Percentiles rank a stretch among this genome's conserved stretches.
phyloP scores from a whole-genome alignment of 257 asterid species.

The Euphrasia confusa region DNA sequence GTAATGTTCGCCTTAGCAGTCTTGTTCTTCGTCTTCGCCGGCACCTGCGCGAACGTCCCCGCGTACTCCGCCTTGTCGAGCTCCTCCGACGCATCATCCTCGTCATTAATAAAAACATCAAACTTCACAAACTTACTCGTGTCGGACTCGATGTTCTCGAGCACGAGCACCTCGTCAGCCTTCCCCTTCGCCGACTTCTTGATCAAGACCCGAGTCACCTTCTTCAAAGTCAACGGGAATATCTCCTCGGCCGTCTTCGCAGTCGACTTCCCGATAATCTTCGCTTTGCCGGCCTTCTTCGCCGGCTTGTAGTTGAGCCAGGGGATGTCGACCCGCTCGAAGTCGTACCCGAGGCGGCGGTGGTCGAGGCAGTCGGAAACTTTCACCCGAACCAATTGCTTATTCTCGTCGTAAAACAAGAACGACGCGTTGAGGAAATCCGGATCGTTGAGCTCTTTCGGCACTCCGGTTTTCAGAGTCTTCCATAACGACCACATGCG shows the following conservation, averaged over 20 bases:
- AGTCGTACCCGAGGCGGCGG: constrained; percentile 37
- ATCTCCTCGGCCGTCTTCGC: constrained; percentile 16
- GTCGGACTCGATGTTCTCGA: constrained; percentile 29
- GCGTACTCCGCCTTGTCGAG: constrained; percentile 46
- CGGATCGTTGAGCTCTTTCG: constrained; percentile 28
- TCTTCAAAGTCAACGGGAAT: constrained; percentile 37
- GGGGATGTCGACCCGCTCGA: constrained; percentile 30
- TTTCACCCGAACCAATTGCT: constrained; percentile 37
- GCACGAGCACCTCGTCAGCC: constrained; percentile 35
- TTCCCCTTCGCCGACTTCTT: constrained; percentile 32
- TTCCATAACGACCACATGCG: constrained; percentile 66
- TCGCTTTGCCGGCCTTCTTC: constrained; percentile 20
- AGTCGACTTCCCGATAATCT: constrained; percentile 14
- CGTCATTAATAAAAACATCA: constrained; percentile 52
- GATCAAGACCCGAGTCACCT: constrained; percentile 26
- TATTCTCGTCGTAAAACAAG: constrained; percentile 49
- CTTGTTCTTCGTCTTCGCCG: constrained; percentile 34
- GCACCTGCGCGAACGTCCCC: constrained; percentile 48
- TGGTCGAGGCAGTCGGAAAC: constrained; percentile 31
- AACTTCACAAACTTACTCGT: constrained; percentile 32
- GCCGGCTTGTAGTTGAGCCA: constrained; percentile 43
- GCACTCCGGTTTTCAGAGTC: constrained; percentile 22
- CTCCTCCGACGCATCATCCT: constrained; percentile 32
- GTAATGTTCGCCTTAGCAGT: constrained; percentile 20
- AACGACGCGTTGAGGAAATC: constrained; percentile 43